These are phyloP conservation scores for Musa acuminata DNA, from an alignment of 176 grass and related monocot species.

Conservation along the genomic window DNA sequence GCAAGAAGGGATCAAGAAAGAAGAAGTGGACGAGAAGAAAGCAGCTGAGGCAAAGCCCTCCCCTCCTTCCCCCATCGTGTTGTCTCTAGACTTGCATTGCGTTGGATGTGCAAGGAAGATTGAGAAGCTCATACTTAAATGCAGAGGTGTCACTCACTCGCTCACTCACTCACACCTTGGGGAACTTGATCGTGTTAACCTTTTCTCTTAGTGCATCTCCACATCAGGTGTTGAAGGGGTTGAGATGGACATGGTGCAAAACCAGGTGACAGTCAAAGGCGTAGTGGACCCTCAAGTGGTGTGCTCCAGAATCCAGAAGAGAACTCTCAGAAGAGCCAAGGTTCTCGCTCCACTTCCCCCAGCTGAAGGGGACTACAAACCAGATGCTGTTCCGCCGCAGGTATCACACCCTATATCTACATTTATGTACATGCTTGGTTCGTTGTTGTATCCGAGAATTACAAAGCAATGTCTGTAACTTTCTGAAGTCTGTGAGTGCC, in stretches of 20 bases:
- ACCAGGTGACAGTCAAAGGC: slow-evolving; percentile 61
- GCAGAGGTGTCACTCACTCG: slow-evolving; percentile 35
- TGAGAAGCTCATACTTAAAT: slow-evolving; percentile 40
- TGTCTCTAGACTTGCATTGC: slow-evolving; percentile 61
- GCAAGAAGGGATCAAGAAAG: not conserved
- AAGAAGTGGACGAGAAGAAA: not conserved
- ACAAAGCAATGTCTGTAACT: too few relatives aligned
- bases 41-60: not conserved
- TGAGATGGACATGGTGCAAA: slow-evolving; percentile 47
- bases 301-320: slow-evolving; percentile 44
- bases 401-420: slow-evolving; percentile 2
- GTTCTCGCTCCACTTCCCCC: slow-evolving; percentile 50
- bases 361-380: slow-evolving; percentile 13
- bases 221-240: slow-evolving; percentile 52
- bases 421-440: too few relatives aligned
- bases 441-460: too few relatives aligned
- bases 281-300: slow-evolving; percentile 60
- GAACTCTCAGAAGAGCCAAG: slow-evolving; percentile 41
- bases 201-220: not conserved
- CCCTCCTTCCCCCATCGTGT: slow-evolving; percentile 33
- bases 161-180: too few relatives aligned
- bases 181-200: too few relatives aligned
- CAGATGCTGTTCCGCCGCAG: slow-evolving; percentile 29
- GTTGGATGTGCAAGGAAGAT: slow-evolving; percentile 74
- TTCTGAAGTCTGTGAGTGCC: too few relatives aligned